Percentiles rank a stretch among this genome's conserved stretches.
Conservation (phyloP, 208 protist genomes). For the Tetramitus jugosus region DNA sequence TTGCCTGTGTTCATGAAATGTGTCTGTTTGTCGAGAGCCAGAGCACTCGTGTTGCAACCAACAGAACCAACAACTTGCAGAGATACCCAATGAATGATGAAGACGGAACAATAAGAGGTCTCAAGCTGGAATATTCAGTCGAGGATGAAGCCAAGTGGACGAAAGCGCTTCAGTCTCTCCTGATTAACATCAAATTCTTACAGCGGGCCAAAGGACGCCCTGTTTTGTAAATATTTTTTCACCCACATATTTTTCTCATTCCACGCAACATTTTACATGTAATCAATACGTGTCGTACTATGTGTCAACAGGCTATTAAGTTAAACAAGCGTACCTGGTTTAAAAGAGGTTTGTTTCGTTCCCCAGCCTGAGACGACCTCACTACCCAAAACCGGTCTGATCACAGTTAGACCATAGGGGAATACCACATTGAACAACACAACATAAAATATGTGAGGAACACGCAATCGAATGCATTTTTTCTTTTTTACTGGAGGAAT, state of each 20-base stretch:
- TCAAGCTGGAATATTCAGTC: no score
- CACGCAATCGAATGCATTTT: background rate
- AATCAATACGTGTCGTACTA: background rate
- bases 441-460: background rate
- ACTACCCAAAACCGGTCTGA: background rate
- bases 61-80: no score
- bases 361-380: background rate
- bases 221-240: no score
- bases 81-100: no score
- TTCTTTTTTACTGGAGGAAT: conserved; percentile 30
- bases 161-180: no score
- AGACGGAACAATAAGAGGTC: no score
- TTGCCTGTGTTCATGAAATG: no score
- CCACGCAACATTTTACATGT: background rate
- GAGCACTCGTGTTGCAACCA: no score
- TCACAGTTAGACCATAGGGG: background rate
- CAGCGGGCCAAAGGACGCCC: no score
- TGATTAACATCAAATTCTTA: no score
- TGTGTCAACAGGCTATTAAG: background rate
- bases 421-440: background rate
- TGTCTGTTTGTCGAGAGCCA: no score
- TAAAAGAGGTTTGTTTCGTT: background rate
- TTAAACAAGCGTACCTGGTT: background rate
- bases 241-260: background rate
- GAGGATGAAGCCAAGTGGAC: no score